Conservation (phyloP, 768 basidiomycete genomes). For the Suillus bovinus region DNA sequence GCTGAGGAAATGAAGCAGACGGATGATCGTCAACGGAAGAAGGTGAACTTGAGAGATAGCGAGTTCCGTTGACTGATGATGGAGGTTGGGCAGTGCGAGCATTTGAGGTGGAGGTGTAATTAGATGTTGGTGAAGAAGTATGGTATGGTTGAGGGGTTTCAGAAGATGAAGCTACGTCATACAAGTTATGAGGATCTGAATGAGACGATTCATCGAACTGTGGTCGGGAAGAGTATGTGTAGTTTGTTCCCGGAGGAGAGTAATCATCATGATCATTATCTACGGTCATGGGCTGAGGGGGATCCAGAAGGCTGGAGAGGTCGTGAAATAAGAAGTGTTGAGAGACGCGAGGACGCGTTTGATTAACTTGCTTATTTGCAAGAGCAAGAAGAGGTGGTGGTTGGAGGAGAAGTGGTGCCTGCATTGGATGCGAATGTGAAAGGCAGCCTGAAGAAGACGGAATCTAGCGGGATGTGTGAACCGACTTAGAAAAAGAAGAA, state of each 20-base stretch:
- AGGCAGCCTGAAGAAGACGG: constrained; percentile 12
- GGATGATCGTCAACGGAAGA: constrained; percentile 44
- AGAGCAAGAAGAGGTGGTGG: constrained; percentile 26
- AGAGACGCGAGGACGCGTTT: constrained; percentile 16
- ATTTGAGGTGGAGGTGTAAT: constrained; percentile 22
- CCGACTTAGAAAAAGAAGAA: constrained; percentile 25
- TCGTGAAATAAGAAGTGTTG: constrained; percentile 23
- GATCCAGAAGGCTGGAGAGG: constrained; percentile 24
- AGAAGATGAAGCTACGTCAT: constrained; percentile 24
- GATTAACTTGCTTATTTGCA: constrained; percentile 1
- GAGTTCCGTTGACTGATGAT: constrained; percentile 12
- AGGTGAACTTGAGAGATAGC: constrained; percentile 42
- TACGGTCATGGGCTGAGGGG: constrained; percentile 33
- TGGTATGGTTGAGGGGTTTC: constrained; percentile 14
- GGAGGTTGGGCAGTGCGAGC: constrained; percentile 14
- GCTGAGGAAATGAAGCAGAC: constrained; percentile 39
- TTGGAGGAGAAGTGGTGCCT: constrained; percentile 27
- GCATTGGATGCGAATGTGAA: constrained; percentile 25
- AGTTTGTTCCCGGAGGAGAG: constrained; percentile 38
- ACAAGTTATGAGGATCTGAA: constrained; percentile 35
- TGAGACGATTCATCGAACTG: constrained; percentile 35
- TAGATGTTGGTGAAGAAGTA: constrained; percentile 21
- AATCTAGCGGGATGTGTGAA: constrained; percentile 16
- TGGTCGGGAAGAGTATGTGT: constrained; percentile 32
- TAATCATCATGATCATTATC: constrained; percentile 35